phyloP scores from a whole-genome alignment of 345 rosid species.

The Arabidopsis arenosa region DNA sequence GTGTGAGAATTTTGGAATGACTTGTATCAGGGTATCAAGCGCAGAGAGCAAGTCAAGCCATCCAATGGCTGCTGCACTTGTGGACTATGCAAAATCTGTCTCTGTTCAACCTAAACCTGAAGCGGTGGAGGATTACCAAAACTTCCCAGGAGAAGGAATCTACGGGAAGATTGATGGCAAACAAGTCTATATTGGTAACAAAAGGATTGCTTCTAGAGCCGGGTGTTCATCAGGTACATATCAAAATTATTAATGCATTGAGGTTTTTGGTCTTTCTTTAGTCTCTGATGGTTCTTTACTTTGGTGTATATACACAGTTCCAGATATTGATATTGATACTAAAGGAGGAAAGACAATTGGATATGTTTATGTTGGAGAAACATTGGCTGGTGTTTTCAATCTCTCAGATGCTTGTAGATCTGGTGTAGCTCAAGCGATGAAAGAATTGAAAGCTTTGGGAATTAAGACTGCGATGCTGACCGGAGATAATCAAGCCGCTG shows the following conservation, averaged over 20 bases:
- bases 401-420: conserved; percentile 82
- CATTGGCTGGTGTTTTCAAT: conserved; percentile 58
- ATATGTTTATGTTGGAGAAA: conserved; percentile 58
- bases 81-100: conserved; percentile 61
- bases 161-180: conserved; percentile 74
- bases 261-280: not conserved
- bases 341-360: conserved; percentile 67
- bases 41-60: conserved; percentile 90
- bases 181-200: conserved; percentile 72
- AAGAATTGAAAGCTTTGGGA: conserved; percentile 58
- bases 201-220: conserved; percentile 68
- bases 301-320: conserved; percentile 47
- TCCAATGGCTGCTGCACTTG: conserved; percentile 85
- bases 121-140: conserved; percentile 64
- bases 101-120: conserved; percentile 80
- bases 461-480: conserved; percentile 82
- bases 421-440: conserved; percentile 69
- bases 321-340: conserved; percentile 41
- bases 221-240: conserved; percentile 61
- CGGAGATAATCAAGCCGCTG: conserved; percentile 75
- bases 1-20: not conserved
- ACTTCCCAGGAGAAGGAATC: conserved; percentile 90
- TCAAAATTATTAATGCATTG: not conserved
- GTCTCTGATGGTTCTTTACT: conserved; percentile 22
- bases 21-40: conserved; percentile 76